Evolutionary conservation across 192 early-diverging fungal species (phyloP).

Genomic region (Kappamyces sp.): DNA sequence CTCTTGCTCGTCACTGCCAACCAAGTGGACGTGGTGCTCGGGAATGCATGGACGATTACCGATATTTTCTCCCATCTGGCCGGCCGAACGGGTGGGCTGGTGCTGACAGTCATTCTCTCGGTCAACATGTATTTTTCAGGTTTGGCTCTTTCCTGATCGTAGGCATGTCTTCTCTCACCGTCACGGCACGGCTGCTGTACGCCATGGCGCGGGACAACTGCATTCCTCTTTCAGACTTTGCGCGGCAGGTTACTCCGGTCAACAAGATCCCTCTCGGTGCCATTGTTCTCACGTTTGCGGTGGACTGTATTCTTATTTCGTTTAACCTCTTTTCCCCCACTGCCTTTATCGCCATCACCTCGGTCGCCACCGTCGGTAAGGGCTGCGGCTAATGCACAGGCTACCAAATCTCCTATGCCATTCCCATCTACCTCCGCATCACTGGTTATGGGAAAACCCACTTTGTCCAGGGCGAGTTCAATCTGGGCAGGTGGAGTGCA

Average conservation of each 20-base stretch:
- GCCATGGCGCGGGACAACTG: conserved; percentile 35
- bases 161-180: conserved; percentile 22
- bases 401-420: conserved; percentile 29
- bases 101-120: conserved; percentile 22
- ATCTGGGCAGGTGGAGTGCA: conserved; percentile 22
- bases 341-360: conserved; percentile 32
- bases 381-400: neutral
- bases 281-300: conserved; percentile 17
- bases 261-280: conserved; percentile 22
- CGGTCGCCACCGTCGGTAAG: conserved; percentile 28
- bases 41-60: conserved; percentile 13
- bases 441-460: conserved; percentile 15
- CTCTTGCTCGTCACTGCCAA: conserved; percentile 21
- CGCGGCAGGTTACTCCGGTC: conserved; percentile 19
- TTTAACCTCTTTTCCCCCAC: conserved; percentile 13
- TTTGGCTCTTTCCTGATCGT: no score
- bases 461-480: conserved; percentile 23
- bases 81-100: conserved; percentile 5
- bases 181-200: conserved; percentile 27
- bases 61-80: conserved; percentile 22
- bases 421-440: conserved; percentile 25
- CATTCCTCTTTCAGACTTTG: conserved; percentile 21
- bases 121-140: conserved; percentile 19
- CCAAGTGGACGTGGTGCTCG: conserved; percentile 11
- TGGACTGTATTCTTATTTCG: conserved; percentile 14